A percentile compares a stretch with the other conserved stretches of the same genome.
phyloP scores from a whole-genome alignment of 148 eudicot species.

The Diospyros kaki region DNA sequence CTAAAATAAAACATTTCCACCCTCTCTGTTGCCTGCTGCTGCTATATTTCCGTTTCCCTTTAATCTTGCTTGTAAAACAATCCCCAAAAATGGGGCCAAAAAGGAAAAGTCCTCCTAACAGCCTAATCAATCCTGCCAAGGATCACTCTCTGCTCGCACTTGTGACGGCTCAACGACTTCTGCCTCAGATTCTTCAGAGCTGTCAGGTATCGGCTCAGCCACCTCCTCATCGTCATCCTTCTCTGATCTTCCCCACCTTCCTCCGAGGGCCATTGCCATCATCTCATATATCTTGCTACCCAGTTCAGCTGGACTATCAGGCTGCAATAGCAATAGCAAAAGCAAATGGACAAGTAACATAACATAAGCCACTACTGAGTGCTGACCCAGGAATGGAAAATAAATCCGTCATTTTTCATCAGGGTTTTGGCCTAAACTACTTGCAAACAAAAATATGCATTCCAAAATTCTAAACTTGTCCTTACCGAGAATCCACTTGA shows the following conservation, averaged over 20 bases:
- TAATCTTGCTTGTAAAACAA: too few species aligned
- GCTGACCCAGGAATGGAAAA: too few species aligned
- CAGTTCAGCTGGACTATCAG: constrained; percentile 94
- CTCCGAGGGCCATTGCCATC: constrained; percentile 99
- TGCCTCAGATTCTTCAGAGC: constrained; percentile 33
- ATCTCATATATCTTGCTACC: constrained; percentile 95
- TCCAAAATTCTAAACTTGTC: neutral
- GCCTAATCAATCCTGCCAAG: constrained; percentile 28
- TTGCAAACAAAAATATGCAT: neutral
- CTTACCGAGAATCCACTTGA: constrained; percentile 96
- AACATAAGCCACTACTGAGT: neutral
- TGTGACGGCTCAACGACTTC: constrained; percentile 91
- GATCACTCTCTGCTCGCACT: constrained; percentile 84
- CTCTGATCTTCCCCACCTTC: constrained; percentile 89
- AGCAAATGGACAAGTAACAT: neutral
- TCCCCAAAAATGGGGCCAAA: too few species aligned
- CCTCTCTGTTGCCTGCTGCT: too few species aligned
- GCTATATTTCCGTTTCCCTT: too few species aligned
- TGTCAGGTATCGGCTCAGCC: constrained; percentile 16
- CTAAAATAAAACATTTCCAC: too few species aligned
- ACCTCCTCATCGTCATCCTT: constrained; percentile 33
- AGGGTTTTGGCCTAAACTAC: too few species aligned
- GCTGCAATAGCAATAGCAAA: constrained; percentile 38
- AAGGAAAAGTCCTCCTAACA: too few species aligned
- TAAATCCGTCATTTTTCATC: too few species aligned